phyloP scores from a whole-genome alignment of 805 yeast genomes.

The Vanderwaltozyma tropicalis region DNA sequence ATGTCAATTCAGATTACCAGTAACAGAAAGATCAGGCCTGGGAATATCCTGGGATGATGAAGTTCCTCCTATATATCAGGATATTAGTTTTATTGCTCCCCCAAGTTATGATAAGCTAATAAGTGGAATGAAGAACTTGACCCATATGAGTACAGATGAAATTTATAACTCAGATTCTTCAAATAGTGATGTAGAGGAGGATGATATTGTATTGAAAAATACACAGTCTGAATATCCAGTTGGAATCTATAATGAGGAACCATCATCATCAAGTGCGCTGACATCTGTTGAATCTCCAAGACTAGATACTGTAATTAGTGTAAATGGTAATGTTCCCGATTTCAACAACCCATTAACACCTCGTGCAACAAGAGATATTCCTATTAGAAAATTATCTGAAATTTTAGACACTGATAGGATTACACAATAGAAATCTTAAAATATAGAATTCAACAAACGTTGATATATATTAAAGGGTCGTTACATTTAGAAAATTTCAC shows the following conservation, averaged over 20 bases:
- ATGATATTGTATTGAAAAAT: not conserved
- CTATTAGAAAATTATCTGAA: constrained; percentile 18
- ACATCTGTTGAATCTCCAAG: not conserved
- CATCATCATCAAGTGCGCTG: not conserved
- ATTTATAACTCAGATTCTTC: not conserved
- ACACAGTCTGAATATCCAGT: not conserved
- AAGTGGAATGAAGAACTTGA: too few relatives aligned
- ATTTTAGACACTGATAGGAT: constrained; percentile 25
- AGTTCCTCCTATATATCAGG: constrained; percentile 93
- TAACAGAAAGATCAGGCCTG: constrained; percentile 87
- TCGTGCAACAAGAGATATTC: constrained; percentile 20
- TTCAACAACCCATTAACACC: constrained; percentile 22
- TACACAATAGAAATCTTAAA: constrained; percentile 20
- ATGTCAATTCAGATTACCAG: constrained; percentile 80
- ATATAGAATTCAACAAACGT: too few relatives aligned
- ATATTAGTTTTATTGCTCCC: constrained; percentile 74
- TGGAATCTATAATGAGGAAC: not conserved
- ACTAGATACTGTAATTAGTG: constrained; percentile 14
- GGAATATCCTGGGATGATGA: constrained; percentile 99
- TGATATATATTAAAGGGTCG: too few relatives aligned
- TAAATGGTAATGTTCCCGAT: constrained; percentile 20
- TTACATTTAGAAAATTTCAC: too few relatives aligned
- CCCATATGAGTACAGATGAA: not conserved
- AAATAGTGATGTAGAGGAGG: not conserved
- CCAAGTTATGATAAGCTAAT: constrained; percentile 52